phyloP scores from a whole-genome alignment of 2,329 filamentous ascomycete species.

The Biscogniauxia marginata region DNA sequence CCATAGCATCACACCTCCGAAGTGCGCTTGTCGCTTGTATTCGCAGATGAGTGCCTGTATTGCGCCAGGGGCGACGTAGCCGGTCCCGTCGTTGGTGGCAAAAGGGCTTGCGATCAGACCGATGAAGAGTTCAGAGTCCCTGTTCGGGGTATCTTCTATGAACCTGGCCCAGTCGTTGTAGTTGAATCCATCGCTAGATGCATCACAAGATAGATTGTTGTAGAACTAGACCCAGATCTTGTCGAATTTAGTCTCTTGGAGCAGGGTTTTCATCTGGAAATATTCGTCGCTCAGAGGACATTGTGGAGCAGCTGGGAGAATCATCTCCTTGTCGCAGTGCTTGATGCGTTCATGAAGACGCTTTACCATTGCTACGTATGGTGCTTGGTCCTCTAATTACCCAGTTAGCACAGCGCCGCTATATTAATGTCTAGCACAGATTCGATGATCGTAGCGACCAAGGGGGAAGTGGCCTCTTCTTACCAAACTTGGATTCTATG shows the following conservation, averaged over 20 bases:
- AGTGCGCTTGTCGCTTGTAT: conserved; percentile 36
- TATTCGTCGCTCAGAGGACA: conserved; percentile 39
- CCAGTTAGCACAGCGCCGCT: neutral
- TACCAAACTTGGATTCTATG: conserved; percentile 26
- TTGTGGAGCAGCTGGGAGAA: conserved; percentile 44
- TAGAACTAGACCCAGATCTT: conserved; percentile 49
- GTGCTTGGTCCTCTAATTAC: conserved; percentile 17
- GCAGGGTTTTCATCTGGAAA: conserved; percentile 44
- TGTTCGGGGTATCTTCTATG: conserved; percentile 36
- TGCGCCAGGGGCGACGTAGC: conserved; percentile 35
- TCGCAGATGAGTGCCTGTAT: conserved; percentile 40
- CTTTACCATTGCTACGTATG: conserved; percentile 23
- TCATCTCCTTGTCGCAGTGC: conserved; percentile 21
- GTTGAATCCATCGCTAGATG: conserved; percentile 38
- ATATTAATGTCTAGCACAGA: too few relatives aligned
- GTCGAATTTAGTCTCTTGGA: conserved; percentile 35
- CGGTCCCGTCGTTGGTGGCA: conserved; percentile 25
- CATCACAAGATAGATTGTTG: conserved; percentile 43
- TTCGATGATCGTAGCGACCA: neutral
- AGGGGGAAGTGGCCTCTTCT: neutral
- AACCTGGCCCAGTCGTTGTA: conserved; percentile 41
- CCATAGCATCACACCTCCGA: conserved; percentile 48
- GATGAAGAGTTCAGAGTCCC: conserved; percentile 44
- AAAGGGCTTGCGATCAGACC: conserved; percentile 38
- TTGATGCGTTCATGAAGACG: conserved; percentile 23